A percentile compares a stretch with the other conserved stretches of the same genome.
Evolutionary conservation across 2,329 filamentous ascomycete species (phyloP).

Genomic region (Diaporthe citrichinensis): DNA sequence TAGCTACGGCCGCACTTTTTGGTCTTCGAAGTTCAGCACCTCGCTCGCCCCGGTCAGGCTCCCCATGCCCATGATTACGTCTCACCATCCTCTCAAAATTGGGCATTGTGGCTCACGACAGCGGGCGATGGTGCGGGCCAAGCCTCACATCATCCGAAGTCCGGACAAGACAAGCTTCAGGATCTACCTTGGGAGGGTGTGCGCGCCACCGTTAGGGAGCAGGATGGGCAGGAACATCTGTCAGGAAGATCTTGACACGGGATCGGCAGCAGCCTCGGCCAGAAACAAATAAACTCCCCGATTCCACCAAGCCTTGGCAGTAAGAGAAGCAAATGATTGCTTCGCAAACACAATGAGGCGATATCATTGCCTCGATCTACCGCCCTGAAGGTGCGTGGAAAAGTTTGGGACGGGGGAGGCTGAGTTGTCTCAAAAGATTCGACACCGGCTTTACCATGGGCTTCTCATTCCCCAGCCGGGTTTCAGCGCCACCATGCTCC

Average conservation of each 20-base stretch:
- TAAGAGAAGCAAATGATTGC: not conserved
- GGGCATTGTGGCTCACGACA: not conserved
- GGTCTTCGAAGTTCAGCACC: not conserved
- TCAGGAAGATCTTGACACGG: not conserved
- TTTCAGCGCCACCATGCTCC: not conserved
- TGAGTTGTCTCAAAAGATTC: not conserved
- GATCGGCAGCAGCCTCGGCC: not conserved
- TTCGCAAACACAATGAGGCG: not conserved
- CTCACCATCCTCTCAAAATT: slow-evolving; percentile 1
- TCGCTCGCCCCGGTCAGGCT: not conserved
- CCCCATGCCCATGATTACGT: not conserved
- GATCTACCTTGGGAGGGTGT: slow-evolving; percentile 7
- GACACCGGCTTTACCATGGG: not conserved
- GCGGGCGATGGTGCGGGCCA: slow-evolving; percentile 15
- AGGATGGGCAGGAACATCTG: not conserved
- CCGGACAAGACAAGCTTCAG: slow-evolving; percentile 23
- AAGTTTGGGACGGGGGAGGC: not conserved
- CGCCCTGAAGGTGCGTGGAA: not conserved
- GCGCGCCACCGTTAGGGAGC: not conserved
- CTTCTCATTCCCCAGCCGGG: not conserved
- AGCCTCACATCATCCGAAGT: slow-evolving; percentile 22
- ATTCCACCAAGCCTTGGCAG: not conserved
- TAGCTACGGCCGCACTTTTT: not conserved
- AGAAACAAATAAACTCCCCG: not conserved
- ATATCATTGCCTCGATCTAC: not conserved